Evolutionary conservation across 2,329 filamentous ascomycete genomes (phyloP).

Genomic region (Davidsoniella australis): DNA sequence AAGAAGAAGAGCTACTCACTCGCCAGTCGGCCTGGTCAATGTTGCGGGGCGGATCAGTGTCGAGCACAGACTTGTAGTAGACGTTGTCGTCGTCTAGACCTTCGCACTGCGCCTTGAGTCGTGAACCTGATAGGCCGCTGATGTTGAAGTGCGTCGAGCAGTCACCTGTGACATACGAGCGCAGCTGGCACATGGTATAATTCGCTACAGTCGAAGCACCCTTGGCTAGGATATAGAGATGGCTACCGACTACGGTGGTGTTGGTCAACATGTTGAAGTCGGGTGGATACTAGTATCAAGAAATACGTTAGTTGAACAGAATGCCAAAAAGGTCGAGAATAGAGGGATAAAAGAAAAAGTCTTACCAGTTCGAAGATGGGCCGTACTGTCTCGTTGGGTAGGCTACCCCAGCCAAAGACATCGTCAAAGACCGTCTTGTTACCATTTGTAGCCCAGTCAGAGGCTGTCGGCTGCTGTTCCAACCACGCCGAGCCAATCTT

Average conservation of each 20-base stretch:
- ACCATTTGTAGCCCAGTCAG: too few species aligned
- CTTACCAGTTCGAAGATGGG: neutral
- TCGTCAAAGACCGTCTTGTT: neutral
- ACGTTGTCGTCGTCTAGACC: slow-evolving; percentile 33
- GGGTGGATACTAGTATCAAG: neutral
- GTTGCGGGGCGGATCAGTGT: neutral
- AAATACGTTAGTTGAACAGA: neutral
- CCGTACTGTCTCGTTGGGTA: neutral
- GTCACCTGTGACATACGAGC: slow-evolving; percentile 42
- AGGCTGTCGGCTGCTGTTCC: too few species aligned
- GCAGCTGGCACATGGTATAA: slow-evolving; percentile 52
- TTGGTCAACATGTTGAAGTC: neutral
- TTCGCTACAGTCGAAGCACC: too few species aligned
- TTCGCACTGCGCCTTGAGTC: slow-evolving; percentile 44
- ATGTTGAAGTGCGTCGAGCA: slow-evolving; percentile 49
- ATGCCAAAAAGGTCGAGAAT: too few species aligned
- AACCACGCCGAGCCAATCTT: too few species aligned
- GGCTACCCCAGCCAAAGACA: slow-evolving; percentile 1
- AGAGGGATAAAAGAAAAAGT: too few species aligned
- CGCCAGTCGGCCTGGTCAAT: neutral
- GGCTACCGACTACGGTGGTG: neutral
- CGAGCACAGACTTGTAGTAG: slow-evolving; percentile 25
- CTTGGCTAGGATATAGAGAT: slow-evolving; percentile 17
- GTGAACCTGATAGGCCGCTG: slow-evolving; percentile 38
- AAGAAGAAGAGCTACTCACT: slow-evolving; percentile 1